Base-by-base conservation (phyloP, 106 monocot genomes). In the Narthecium ossifragum region DNA sequence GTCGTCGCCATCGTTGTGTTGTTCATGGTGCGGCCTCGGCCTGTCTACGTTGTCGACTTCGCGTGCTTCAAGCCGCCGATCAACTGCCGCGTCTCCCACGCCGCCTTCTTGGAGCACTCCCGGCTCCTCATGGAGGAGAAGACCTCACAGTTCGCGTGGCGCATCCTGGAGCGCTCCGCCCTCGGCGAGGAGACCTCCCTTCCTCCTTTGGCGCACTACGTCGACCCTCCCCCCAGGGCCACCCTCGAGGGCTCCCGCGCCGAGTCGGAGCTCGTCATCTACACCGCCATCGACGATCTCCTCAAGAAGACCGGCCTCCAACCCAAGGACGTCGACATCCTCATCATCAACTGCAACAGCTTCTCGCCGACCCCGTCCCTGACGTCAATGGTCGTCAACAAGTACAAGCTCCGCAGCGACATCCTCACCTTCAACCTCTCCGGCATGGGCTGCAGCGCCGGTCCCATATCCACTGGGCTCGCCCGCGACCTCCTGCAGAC, bases 381-480 rank as follows among this genome's bases (percentile, higher is more conserved):
- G 14, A 31, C 59, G 14, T 17, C 39, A 10, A 59, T 59, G 59
- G 26, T 59, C 39, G 40, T 59, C 26, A 59, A 59, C 30, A 34
- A 59, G 24, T 59, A 38, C 59, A 59, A 39, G 59, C 21, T 59
- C 1, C 22, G 22, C 24, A 11, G 38, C 39, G 40, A 39, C 25
- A 23, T 38, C 24, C 34, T 22, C 25, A 39, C n/a, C 59, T 59
- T 24, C 59, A 59, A 51, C 51, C 51, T 51, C 51, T 25, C 25
- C 25, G 51, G 51, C 22, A 51, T 80, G 80, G 80, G 80, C 10
- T 80, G 80, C 66, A 75, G 75, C 52, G 80, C 80, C 2, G 66
- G 75, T 8, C 75, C 70, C 46, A 75, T 75, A 62, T 75, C 80
- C 32, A 36, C 76, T 46, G 75, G 74, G 31, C 75, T 75, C n/a